These are phyloP conservation scores for Epichloe brachyelytri DNA, from an alignment of 2,329 filamentous ascomycete genomes.

Conservation along the genomic window DNA sequence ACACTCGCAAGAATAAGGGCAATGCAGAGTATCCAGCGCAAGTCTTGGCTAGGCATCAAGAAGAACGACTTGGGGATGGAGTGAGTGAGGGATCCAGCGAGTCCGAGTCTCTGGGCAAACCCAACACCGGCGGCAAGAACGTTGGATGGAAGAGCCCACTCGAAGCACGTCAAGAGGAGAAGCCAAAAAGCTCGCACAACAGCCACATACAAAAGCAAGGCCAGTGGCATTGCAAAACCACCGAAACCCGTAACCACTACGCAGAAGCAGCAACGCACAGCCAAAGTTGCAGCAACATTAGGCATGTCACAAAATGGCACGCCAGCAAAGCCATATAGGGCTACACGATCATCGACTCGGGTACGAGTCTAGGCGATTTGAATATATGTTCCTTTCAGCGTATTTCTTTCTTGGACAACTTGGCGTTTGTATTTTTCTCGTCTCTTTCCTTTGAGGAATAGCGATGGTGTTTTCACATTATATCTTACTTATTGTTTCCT, in stretches of 20 bases:
- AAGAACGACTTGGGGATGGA: constrained; percentile 11
- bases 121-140: constrained; percentile 14
- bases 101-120: neutral
- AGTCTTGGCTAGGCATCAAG: constrained; percentile 19
- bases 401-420: neutral
- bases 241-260: constrained; percentile 7
- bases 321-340: constrained; percentile 19
- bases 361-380: constrained; percentile 2
- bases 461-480: neutral
- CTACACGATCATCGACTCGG: constrained; percentile 16
- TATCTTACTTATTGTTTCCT: neutral
- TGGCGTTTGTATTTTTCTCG: neutral
- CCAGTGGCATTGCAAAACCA: constrained; percentile 19
- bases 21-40: constrained; percentile 22
- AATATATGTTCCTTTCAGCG: neutral
- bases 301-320: constrained; percentile 23
- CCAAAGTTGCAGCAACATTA: constrained; percentile 18
- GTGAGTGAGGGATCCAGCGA: neutral
- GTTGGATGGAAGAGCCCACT: constrained; percentile 24
- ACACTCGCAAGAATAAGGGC: constrained; percentile 24
- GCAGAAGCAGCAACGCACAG: constrained; percentile 15
- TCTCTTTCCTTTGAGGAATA: neutral
- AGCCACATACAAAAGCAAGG: constrained; percentile 8
- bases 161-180: constrained; percentile 14
- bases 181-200: constrained; percentile 12